Conservation (phyloP, 768 basidiomycete species). For the Termitomyces sp. region DNA sequence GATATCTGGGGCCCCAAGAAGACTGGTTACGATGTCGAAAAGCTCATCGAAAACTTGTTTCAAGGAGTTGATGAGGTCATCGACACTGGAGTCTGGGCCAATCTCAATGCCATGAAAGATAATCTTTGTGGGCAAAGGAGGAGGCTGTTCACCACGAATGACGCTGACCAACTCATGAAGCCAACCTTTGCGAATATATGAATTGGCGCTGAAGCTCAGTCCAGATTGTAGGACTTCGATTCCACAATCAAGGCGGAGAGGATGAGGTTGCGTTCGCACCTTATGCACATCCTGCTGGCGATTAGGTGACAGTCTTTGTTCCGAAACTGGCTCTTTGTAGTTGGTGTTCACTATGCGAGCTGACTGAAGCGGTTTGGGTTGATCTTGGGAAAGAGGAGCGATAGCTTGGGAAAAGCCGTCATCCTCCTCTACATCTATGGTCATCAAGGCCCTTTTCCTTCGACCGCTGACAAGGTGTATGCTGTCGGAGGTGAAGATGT, state of each 20-base stretch:
- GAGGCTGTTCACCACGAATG: constrained; percentile 18
- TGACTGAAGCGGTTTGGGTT: constrained; percentile 15
- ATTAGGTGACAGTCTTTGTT: not conserved
- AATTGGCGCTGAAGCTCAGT: constrained; percentile 42
- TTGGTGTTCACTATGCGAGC: constrained; percentile 1
- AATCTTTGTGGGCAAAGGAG: constrained; percentile 26
- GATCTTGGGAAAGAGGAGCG: constrained; percentile 25
- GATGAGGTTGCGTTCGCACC: not conserved
- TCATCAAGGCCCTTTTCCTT: constrained; percentile 26
- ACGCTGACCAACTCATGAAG: constrained; percentile 53
- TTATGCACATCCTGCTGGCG: not conserved
- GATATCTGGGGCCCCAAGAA: constrained; percentile 30
- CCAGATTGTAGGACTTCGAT: constrained; percentile 49
- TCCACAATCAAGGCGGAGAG: constrained; percentile 45
- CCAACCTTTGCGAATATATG: constrained; percentile 58
- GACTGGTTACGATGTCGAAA: constrained; percentile 31
- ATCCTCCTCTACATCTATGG: constrained; percentile 45
- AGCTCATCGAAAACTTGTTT: constrained; percentile 45
- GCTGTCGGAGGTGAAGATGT: constrained; percentile 33
- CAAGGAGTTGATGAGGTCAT: constrained; percentile 40
- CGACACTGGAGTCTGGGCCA: constrained; percentile 35
- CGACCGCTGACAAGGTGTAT: constrained; percentile 36
- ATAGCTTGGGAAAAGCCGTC: constrained; percentile 37
- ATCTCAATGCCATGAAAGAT: constrained; percentile 39
- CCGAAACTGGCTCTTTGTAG: not conserved